Evolutionary conservation across 2,329 filamentous ascomycete genomes (phyloP).

Genomic region (Sarocladium oryzae): DNA sequence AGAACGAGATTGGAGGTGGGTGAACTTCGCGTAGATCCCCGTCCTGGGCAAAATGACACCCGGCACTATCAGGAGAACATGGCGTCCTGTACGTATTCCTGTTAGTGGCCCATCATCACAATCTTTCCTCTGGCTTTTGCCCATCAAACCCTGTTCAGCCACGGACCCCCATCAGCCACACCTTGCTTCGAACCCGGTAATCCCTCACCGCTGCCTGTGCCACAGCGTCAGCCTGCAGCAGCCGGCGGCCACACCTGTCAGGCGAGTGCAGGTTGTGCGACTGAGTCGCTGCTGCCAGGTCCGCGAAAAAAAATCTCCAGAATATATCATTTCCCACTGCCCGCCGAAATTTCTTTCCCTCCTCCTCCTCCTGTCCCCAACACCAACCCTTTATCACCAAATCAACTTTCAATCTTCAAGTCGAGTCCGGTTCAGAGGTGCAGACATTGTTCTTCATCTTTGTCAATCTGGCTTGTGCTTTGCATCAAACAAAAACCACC

Average conservation of each 20-base stretch:
- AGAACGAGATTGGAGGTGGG: too few relatives aligned
- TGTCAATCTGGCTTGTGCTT: conserved; percentile 30
- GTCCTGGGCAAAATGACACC: too few relatives aligned
- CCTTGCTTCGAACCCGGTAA: background rate
- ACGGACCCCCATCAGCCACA: background rate
- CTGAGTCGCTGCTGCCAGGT: conserved; percentile 4
- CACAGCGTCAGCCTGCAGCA: too few relatives aligned
- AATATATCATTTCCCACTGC: conserved; percentile 9
- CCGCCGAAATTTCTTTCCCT: conserved; percentile 32
- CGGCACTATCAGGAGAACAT: too few relatives aligned
- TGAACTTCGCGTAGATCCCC: too few relatives aligned
- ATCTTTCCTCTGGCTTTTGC: too few relatives aligned
- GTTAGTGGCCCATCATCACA: too few relatives aligned
- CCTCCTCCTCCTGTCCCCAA: conserved; percentile 36
- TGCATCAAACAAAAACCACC: conserved; percentile 41
- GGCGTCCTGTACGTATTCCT: too few relatives aligned
- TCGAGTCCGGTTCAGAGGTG: conserved; percentile 47
- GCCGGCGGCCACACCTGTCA: background rate
- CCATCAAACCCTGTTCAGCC: too few relatives aligned
- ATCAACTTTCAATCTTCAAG: conserved; percentile 33
- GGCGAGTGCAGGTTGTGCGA: background rate
- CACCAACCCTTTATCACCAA: conserved; percentile 42
- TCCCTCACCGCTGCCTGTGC: conserved; percentile 1
- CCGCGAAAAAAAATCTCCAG: conserved; percentile 8
- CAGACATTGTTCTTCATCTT: conserved; percentile 52